Conservation (phyloP, 148 eudicot species). For the Rhododendron ferrugineum region DNA sequence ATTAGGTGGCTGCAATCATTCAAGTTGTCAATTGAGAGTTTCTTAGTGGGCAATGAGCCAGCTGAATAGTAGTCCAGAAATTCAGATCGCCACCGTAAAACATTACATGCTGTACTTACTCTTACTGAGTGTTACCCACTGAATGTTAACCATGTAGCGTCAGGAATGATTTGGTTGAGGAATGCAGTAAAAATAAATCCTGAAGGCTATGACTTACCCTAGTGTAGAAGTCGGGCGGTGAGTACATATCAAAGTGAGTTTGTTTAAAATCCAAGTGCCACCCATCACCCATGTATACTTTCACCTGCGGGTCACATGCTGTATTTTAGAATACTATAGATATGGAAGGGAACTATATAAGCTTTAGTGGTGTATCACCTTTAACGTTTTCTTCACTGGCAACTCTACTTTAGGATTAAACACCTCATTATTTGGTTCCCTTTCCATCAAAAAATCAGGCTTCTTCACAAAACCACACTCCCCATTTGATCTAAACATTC, state of each 20-base stretch:
- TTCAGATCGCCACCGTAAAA: background rate
- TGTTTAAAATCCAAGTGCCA: constrained; percentile 80
- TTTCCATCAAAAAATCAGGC: constrained; percentile 49
- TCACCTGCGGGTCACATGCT: constrained; percentile 40
- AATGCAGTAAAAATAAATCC: background rate
- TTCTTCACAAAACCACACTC: constrained; percentile 80
- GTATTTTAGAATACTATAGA: background rate
- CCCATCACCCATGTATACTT: constrained; percentile 82
- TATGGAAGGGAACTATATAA: background rate
- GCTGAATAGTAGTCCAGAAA: background rate
- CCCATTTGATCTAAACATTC: constrained; percentile 76
- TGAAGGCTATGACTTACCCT: constrained; percentile 36
- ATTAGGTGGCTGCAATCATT: background rate
- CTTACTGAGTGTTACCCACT: background rate
- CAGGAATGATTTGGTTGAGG: background rate
- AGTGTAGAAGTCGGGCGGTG: constrained; percentile 85
- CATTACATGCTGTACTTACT: background rate
- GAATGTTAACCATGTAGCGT: background rate
- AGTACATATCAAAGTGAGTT: constrained; percentile 75
- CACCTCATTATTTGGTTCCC: constrained; percentile 38
- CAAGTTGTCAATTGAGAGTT: background rate
- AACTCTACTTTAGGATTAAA: constrained; percentile 58
- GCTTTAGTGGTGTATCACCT: constrained; percentile 27
- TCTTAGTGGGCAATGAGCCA: background rate
- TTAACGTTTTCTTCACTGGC: constrained; percentile 51